Conservation (phyloP, 2,329 filamentous ascomycete genomes). For the Fusarium sp. region DNA sequence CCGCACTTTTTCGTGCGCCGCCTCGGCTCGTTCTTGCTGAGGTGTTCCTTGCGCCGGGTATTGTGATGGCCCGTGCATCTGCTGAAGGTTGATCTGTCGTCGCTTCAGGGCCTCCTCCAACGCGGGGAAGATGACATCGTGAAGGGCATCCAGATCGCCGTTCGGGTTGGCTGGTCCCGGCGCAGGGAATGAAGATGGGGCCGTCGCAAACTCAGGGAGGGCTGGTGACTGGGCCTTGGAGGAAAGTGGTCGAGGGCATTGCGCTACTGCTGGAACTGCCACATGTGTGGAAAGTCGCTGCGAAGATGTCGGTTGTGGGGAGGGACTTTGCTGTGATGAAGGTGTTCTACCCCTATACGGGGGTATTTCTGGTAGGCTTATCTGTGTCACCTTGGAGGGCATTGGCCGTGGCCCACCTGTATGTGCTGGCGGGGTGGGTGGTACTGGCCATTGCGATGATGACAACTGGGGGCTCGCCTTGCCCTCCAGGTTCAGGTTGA, state of each 20-base stretch:
- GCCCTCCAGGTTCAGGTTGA: constrained; percentile 56
- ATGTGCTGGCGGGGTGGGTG: constrained; percentile 48
- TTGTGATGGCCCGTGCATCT: constrained; percentile 54
- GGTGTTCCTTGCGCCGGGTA: constrained; percentile 58
- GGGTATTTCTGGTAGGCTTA: constrained; percentile 63
- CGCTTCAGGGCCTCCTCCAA: constrained; percentile 89
- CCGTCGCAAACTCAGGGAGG: constrained; percentile 44
- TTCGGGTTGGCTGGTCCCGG: constrained; percentile 65
- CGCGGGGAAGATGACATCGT: constrained; percentile 90
- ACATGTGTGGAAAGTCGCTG: constrained; percentile 36
- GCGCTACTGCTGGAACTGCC: constrained; percentile 26
- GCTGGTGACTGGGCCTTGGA: constrained; percentile 47
- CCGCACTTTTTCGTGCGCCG: constrained; percentile 81
- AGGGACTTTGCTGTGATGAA: constrained; percentile 43
- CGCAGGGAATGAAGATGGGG: constrained; percentile 62
- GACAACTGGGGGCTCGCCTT: constrained; percentile 23
- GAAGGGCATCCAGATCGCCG: constrained; percentile 82
- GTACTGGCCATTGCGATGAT: constrained; percentile 26
- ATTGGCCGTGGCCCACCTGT: constrained; percentile 49
- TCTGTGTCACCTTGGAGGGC: constrained; percentile 51
- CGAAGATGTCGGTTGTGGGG: constrained; percentile 40
- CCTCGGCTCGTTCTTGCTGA: constrained; percentile 72
- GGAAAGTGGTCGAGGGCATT: constrained; percentile 40
- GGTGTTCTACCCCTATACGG: constrained; percentile 56
- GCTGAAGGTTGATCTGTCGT: constrained; percentile 69